phyloP scores from a whole-genome alignment of 495 filamentous ascomycete species.

The Hypoxylon lenormandii region DNA sequence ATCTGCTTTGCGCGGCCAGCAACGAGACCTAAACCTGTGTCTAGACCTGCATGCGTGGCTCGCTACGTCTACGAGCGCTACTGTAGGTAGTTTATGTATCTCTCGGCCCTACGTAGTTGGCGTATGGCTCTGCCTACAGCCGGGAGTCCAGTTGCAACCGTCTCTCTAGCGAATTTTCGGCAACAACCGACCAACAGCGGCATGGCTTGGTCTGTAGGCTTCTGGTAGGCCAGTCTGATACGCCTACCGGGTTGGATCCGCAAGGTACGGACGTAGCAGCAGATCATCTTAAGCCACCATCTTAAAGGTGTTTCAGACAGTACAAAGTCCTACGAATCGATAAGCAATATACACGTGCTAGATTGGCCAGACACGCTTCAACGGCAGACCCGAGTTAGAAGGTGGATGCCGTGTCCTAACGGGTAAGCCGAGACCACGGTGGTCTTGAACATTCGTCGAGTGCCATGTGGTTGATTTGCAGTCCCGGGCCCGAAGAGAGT shows the following conservation, averaged over 20 bases:
- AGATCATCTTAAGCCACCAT: constrained; percentile 49
- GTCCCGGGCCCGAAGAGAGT: constrained; percentile 2
- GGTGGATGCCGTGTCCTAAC: not conserved
- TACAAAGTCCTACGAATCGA: constrained; percentile 16
- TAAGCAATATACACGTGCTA: constrained; percentile 30
- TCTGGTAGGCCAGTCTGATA: constrained; percentile 34
- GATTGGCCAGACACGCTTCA: not conserved
- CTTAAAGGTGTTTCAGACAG: constrained; percentile 46
- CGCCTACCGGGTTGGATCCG: constrained; percentile 41
- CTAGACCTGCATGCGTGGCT: constrained; percentile 22
- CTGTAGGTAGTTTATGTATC: constrained; percentile 5
- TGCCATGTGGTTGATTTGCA: constrained; percentile 2
- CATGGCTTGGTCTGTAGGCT: constrained; percentile 32
- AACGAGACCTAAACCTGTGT: constrained; percentile 1
- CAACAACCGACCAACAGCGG: constrained; percentile 43
- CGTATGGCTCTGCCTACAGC: constrained; percentile 12
- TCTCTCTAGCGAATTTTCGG: constrained; percentile 38
- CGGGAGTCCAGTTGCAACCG: constrained; percentile 16
- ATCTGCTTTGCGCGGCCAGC: not conserved
- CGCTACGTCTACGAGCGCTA: not conserved
- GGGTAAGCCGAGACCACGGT: constrained; percentile 2
- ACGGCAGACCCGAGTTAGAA: constrained; percentile 11
- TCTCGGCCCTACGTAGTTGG: constrained; percentile 27
- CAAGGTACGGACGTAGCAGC: constrained; percentile 52
- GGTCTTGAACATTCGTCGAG: not conserved